Percentiles rank a stretch among this genome's conserved stretches.
These are phyloP conservation scores for Dictyophora rubrovolvata DNA, from an alignment of 768 basidiomycete genomes.

Conservation along the genomic window DNA sequence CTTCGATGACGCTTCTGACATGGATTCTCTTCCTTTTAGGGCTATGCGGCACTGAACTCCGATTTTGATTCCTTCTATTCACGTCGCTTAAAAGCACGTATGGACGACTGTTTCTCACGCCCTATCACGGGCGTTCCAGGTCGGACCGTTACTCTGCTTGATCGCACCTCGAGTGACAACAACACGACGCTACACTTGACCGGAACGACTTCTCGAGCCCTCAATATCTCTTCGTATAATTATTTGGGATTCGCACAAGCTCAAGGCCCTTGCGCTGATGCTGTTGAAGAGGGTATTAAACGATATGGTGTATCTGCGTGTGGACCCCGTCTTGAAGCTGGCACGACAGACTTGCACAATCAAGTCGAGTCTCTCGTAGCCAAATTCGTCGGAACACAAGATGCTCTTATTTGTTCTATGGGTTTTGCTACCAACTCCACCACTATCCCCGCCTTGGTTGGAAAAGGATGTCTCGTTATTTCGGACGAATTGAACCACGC, in stretches of 20 bases:
- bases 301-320: slow-evolving; percentile 74
- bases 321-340: slow-evolving; percentile 73
- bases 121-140: slow-evolving; percentile 94
- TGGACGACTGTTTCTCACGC: slow-evolving; percentile 91
- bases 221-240: slow-evolving; percentile 98
- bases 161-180: slow-evolving; percentile 76
- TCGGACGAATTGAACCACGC: slow-evolving; percentile 97
- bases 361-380: slow-evolving; percentile 81
- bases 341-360: slow-evolving; percentile 76
- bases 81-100: slow-evolving; percentile 83
- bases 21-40: slow-evolving; percentile 36
- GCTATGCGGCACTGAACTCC: slow-evolving; percentile 92
- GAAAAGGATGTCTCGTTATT: slow-evolving; percentile 88
- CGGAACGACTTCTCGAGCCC: slow-evolving; percentile 72
- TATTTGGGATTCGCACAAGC: slow-evolving; percentile 98
- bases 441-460: slow-evolving; percentile 81
- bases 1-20: too few relatives aligned
- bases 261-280: slow-evolving; percentile 87
- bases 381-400: slow-evolving; percentile 82
- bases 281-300: slow-evolving; percentile 73
- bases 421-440: slow-evolving; percentile 96
- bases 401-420: slow-evolving; percentile 86
- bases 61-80: slow-evolving; percentile 99
- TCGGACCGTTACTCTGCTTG: slow-evolving; percentile 77
- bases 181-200: slow-evolving; percentile 69